These are phyloP conservation scores for Quercus berberidifolia DNA, from an alignment of 306 rosid genomes.

Conservation along the genomic window DNA sequence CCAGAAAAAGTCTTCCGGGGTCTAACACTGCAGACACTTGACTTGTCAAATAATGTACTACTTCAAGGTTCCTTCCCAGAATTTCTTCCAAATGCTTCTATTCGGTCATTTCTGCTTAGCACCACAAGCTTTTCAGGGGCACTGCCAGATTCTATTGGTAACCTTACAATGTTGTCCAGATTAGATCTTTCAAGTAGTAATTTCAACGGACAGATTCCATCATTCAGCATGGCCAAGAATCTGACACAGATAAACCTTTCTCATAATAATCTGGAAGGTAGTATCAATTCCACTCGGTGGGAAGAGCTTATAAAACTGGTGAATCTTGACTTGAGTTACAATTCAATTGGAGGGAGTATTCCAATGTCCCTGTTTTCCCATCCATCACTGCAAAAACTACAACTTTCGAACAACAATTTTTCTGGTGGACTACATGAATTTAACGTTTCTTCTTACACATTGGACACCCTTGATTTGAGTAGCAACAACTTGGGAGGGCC, in stretches of 20 bases:
- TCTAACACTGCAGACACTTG: neutral
- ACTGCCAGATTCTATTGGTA: conserved; percentile 18
- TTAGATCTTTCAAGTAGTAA: conserved; percentile 1
- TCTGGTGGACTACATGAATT: conserved; percentile 5
- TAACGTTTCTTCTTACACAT: neutral
- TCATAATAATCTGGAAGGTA: conserved; percentile 7
- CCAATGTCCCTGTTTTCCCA: conserved; percentile 22
- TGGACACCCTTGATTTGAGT: conserved; percentile 46
- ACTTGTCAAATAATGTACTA: neutral
- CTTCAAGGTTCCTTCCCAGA: neutral
- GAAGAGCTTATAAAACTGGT: conserved; percentile 12
- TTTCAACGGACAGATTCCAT: conserved; percentile 30
- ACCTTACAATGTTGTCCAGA: conserved; percentile 8
- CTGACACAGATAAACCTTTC: conserved; percentile 14
- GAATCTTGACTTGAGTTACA: conserved; percentile 16
- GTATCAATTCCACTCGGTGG: conserved; percentile 17
- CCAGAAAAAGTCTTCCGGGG: conserved; percentile 14
- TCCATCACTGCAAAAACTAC: conserved; percentile 10
- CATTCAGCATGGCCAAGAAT: conserved; percentile 12
- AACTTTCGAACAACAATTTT: conserved; percentile 16
- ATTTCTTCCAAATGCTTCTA: neutral
- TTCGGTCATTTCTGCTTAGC: conserved; percentile 1
- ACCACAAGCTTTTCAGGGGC: conserved; percentile 16
- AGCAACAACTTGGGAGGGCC: conserved; percentile 52
- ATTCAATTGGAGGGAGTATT: conserved; percentile 20